Evolutionary conservation across 164 flowering plant genomes (phyloP), one percentile per base, ranked within the genome.

Genomic region (Malania oleifera): DNA sequence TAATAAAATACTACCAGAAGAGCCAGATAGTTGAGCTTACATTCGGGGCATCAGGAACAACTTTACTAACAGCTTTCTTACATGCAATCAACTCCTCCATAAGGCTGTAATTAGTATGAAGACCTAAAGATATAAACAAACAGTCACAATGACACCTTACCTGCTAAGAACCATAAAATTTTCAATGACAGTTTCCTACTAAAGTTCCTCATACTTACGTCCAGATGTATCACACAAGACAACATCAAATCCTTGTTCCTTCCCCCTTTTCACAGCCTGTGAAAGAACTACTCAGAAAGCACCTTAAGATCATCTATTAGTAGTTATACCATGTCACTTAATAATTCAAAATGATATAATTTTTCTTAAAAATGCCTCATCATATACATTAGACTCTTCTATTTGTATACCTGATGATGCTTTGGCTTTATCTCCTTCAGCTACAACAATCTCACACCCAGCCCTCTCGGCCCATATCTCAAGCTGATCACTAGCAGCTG

Each of bases 171-270:
- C n/a, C 37, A 44, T 25, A 40, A 37, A 12, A 9, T 28, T 18
- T 28, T 20, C 1, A 23, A 26, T 9, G 41, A 41, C 5, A 57
- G 12, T 6, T 46, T 52, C 17, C 27, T 14, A 52, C 20, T 23
- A 18, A 56, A 59, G 34, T 28, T 48, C 43, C 41, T 2, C 34
- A 48, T 31, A 75, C 97, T 72, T 85, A 93, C 96, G 97, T 67
- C 98, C 98, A 74, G 98, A 93, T 22, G 98, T 93, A 60, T 93
- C 98, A 57, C 98, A 89, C 56, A 93, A 65, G 52, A 89, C 96
- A 26, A 86, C 60, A 63, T 93, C 98, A 70, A 49, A 93, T 44
- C 95, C 96, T 59, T 80, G 62, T 59, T 83, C 78, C 72, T 89
- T 93, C 61, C 97, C 98, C 72, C 69, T 77, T 72, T 83, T 89